A percentile compares a stretch with the other conserved stretches of the same genome.
These are phyloP conservation scores for Fusarium haematococcum DNA, from an alignment of 2,329 filamentous ascomycete genomes.

Conservation along the genomic window DNA sequence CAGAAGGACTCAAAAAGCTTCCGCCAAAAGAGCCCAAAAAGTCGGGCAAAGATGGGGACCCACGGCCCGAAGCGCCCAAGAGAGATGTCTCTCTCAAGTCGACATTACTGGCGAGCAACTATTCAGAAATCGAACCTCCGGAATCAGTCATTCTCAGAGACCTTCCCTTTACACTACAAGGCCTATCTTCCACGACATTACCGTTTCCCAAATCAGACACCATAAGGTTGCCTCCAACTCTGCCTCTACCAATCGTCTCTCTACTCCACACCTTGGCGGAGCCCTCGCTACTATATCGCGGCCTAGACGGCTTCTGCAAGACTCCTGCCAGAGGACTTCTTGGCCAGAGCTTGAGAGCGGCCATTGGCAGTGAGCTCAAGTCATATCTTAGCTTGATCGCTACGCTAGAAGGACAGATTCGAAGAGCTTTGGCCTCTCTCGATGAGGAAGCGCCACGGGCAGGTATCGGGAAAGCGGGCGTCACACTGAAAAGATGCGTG, in stretches of 20 bases:
- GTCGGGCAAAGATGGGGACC: conserved; percentile 51
- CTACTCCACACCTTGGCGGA: conserved; percentile 91
- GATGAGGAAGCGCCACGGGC: conserved; percentile 74
- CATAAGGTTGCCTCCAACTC: conserved; percentile 79
- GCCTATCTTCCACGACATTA: conserved; percentile 87
- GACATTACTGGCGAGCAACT: conserved; percentile 67
- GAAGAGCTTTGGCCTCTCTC: conserved; percentile 81
- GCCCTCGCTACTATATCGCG: conserved; percentile 90
- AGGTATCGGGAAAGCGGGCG: conserved; percentile 85
- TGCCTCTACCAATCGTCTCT: conserved; percentile 87
- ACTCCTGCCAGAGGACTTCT: conserved; percentile 86
- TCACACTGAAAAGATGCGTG: conserved; percentile 94
- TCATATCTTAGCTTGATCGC: conserved; percentile 93
- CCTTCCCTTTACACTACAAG: conserved; percentile 92
- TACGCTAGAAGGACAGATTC: conserved; percentile 91
- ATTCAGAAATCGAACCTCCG: conserved; percentile 68
- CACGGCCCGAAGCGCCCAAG: conserved; percentile 49
- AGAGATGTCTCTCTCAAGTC: conserved; percentile 69
- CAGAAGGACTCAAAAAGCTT: conserved; percentile 61
- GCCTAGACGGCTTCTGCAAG: conserved; percentile 84
- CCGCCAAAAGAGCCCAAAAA: conserved; percentile 56
- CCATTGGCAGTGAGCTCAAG: conserved; percentile 84
- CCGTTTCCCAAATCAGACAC: conserved; percentile 77
- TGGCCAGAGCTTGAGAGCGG: conserved; percentile 89
- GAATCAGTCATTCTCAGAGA: conserved; percentile 80